Evolutionary conservation across 2,329 filamentous ascomycete genomes (phyloP).

Genomic region (Aspergillus pseudotamarii): DNA sequence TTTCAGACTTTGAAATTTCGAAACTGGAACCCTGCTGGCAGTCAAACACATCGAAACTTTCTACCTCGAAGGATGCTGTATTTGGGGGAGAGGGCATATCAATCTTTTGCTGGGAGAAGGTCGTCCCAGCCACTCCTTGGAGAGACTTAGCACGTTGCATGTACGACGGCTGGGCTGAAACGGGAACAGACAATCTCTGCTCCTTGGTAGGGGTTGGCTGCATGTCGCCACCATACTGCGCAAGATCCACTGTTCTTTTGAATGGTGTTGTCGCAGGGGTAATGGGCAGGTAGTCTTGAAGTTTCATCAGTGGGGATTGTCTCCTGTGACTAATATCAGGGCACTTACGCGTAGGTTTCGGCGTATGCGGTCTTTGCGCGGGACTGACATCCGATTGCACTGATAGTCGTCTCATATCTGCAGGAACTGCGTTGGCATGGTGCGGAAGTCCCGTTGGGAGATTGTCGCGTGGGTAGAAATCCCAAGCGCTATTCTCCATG

Average conservation of each 20-base stretch:
- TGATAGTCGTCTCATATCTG: constrained; percentile 38
- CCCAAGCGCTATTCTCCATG: constrained; percentile 29
- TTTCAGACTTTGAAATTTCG: constrained; percentile 30
- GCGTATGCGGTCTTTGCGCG: constrained; percentile 61
- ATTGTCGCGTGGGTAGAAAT: constrained; percentile 27
- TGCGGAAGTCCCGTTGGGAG: constrained; percentile 26
- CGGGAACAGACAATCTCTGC: constrained; percentile 34
- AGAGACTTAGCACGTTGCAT: constrained; percentile 51
- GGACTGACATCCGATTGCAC: constrained; percentile 41
- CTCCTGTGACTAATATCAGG: constrained; percentile 3
- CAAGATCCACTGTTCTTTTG: constrained; percentile 41
- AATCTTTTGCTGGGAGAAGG: constrained; percentile 40
- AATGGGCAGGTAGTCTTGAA: constrained; percentile 63
- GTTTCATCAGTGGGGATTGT: constrained; percentile 23
- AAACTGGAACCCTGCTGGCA: constrained; percentile 50
- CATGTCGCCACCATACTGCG: constrained; percentile 42
- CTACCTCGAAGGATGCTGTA: constrained; percentile 50
- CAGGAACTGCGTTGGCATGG: constrained; percentile 26
- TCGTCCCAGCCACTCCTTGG: constrained; percentile 46
- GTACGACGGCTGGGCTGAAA: constrained; percentile 37
- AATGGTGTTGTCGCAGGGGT: constrained; percentile 68
- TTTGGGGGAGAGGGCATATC: constrained; percentile 61
- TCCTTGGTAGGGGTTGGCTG: constrained; percentile 45
- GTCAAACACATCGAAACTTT: constrained; percentile 56
- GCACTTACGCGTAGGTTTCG: constrained; percentile 62